Conservation (phyloP, 2,329 filamentous ascomycete genomes). For the Aspergillus hortae region DNA sequence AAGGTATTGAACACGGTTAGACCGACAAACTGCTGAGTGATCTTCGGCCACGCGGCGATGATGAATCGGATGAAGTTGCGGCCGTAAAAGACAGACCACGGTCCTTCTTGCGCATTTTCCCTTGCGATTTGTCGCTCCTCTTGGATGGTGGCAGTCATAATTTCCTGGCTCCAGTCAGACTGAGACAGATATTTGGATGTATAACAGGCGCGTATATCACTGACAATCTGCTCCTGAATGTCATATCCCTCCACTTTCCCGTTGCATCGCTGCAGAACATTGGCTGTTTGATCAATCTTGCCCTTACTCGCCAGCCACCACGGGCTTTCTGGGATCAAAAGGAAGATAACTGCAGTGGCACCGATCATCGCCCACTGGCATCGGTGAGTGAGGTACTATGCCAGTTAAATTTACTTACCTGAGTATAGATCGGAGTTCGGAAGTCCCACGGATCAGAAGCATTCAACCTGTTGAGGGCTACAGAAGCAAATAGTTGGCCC, state of each 20-base stretch:
- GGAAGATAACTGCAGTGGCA: constrained; percentile 17
- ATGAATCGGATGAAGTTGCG: constrained; percentile 37
- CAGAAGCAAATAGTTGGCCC: constrained; percentile 42
- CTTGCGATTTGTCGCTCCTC: constrained; percentile 31
- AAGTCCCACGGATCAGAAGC: constrained; percentile 31
- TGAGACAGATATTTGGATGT: not conserved
- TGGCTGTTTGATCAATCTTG: constrained; percentile 12
- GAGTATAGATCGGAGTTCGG: constrained; percentile 42
- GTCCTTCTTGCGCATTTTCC: constrained; percentile 24
- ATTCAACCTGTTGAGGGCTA: constrained; percentile 39
- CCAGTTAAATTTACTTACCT: constrained; percentile 18
- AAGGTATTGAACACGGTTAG: constrained; percentile 39
- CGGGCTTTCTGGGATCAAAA: constrained; percentile 8
- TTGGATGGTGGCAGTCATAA: constrained; percentile 34
- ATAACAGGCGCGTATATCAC: not conserved
- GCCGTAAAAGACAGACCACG: constrained; percentile 36
- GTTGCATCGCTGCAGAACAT: constrained; percentile 27
- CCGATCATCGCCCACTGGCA: constrained; percentile 45
- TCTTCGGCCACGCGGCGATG: constrained; percentile 39
- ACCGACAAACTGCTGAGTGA: constrained; percentile 40
- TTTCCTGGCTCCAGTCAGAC: constrained; percentile 15
- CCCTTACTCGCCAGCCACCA: constrained; percentile 12
- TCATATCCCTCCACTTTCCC: constrained; percentile 29
- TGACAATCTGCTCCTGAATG: constrained; percentile 31
- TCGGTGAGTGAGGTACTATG: not conserved